phyloP scores from a whole-genome alignment of 768 basidiomycete species.

The Rickenella mellea region DNA sequence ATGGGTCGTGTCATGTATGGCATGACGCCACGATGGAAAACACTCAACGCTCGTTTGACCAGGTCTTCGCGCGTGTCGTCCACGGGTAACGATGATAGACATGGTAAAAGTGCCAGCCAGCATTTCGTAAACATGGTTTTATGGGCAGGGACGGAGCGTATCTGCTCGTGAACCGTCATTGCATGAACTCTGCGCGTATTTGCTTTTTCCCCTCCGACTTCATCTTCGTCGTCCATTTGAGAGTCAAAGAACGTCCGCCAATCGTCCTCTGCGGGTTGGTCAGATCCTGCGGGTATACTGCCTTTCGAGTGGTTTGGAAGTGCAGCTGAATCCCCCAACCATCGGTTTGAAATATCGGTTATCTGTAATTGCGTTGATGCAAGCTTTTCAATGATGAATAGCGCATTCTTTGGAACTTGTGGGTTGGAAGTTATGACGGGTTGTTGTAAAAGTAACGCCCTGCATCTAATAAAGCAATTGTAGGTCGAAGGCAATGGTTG shows the following conservation, averaged over 20 bases:
- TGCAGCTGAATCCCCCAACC: conserved; percentile 57
- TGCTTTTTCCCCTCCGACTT: conserved; percentile 23
- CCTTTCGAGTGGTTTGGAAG: conserved; percentile 42
- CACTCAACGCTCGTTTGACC: conserved; percentile 52
- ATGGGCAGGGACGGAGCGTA: conserved; percentile 72
- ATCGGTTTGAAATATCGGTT: conserved; percentile 68
- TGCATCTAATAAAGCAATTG: conserved; percentile 1
- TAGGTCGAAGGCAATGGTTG: background rate
- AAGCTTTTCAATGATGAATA: conserved; percentile 58
- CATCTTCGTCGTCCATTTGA: conserved; percentile 26
- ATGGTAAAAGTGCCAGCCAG: conserved; percentile 70
- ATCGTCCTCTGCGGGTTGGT: conserved; percentile 44
- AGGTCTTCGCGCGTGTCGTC: conserved; percentile 21
- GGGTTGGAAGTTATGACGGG: conserved; percentile 19
- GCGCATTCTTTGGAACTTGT: conserved; percentile 34
- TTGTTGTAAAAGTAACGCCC: conserved; percentile 12
- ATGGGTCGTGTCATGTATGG: conserved; percentile 74
- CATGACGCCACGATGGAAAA: conserved; percentile 77
- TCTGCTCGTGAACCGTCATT: conserved; percentile 65
- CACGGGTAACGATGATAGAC: conserved; percentile 27
- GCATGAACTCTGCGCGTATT: conserved; percentile 41
- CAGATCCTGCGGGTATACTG: conserved; percentile 27
- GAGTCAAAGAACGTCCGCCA: conserved; percentile 86
- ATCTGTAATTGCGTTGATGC: conserved; percentile 65
- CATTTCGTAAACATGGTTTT: conserved; percentile 69